These are phyloP conservation scores for Platanthera zijinensis DNA, from an alignment of 106 monocot genomes.

Conservation along the genomic window DNA sequence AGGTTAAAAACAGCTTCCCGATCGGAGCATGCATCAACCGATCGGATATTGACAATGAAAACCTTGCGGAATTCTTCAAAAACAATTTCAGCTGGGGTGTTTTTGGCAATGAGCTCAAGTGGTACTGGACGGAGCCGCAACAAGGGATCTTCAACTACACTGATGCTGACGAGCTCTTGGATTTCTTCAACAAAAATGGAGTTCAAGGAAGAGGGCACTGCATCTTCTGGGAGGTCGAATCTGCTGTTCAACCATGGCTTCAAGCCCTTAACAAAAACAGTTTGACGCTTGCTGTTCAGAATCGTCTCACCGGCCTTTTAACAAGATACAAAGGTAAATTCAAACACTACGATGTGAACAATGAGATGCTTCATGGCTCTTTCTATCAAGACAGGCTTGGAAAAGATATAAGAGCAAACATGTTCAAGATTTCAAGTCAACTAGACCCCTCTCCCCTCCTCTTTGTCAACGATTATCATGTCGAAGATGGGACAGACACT, in stretches of 20 bases:
- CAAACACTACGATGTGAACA: constrained; percentile 80
- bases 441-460: constrained; percentile 60
- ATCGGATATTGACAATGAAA: constrained; percentile 79
- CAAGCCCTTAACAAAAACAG: constrained; percentile 39
- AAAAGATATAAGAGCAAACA: constrained; percentile 43
- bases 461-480: constrained; percentile 85
- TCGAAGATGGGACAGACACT: constrained; percentile 43
- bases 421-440: constrained; percentile 62
- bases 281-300: constrained; percentile 53
- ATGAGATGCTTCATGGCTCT: constrained; percentile 90
- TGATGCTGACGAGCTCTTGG: constrained; percentile 56
- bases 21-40: constrained; percentile 71
- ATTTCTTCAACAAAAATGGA: constrained; percentile 39
- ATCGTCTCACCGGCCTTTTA: constrained; percentile 53
- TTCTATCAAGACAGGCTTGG: constrained; percentile 75
- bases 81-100: constrained; percentile 86
- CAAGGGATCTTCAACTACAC: constrained; percentile 62
- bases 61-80: constrained; percentile 64
- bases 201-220: constrained; percentile 51
- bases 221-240: constrained; percentile 66
- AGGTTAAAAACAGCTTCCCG: constrained; percentile 67
- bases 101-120: constrained; percentile 84
- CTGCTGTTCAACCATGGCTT: constrained; percentile 49
- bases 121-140: constrained; percentile 72
- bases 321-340: constrained; percentile 58